These are phyloP conservation scores for Castanea sativa DNA, from an alignment of 306 rosid species.

Conservation along the genomic window DNA sequence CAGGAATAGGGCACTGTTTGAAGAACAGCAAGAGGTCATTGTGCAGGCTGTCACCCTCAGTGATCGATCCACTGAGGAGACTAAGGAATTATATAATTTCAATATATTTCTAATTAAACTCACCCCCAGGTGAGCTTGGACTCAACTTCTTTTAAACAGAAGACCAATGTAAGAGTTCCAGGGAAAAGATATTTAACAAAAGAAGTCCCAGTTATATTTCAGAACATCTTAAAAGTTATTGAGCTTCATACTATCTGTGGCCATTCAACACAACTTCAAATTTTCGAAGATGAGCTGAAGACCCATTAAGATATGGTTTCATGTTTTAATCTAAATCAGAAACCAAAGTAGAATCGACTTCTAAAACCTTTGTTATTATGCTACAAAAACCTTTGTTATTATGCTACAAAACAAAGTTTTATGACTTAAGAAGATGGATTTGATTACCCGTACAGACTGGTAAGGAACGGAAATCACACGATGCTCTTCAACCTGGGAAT, in stretches of 20 bases:
- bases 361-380: background rate
- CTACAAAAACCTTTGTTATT: background rate
- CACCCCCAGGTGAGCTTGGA: background rate
- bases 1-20: too few species aligned
- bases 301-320: conserved; percentile 7
- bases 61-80: too few species aligned
- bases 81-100: background rate
- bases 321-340: conserved; percentile 13
- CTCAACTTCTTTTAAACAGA: background rate
- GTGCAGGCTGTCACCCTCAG: too few species aligned
- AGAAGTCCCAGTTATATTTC: background rate
- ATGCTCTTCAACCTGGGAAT: conserved; percentile 84
- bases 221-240: background rate
- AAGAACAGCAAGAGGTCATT: too few species aligned
- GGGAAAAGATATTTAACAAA: background rate
- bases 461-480: conserved; percentile 80
- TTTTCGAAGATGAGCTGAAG: background rate
- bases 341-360: conserved; percentile 22
- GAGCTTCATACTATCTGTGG: background rate
- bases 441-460: conserved; percentile 67
- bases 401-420: background rate
- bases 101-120: background rate
- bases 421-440: background rate
- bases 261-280: conserved; percentile 6
- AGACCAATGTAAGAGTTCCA: background rate